Evolutionary conservation across 306 rosid species (phyloP).

Genomic region (Begonia masoniana): DNA sequence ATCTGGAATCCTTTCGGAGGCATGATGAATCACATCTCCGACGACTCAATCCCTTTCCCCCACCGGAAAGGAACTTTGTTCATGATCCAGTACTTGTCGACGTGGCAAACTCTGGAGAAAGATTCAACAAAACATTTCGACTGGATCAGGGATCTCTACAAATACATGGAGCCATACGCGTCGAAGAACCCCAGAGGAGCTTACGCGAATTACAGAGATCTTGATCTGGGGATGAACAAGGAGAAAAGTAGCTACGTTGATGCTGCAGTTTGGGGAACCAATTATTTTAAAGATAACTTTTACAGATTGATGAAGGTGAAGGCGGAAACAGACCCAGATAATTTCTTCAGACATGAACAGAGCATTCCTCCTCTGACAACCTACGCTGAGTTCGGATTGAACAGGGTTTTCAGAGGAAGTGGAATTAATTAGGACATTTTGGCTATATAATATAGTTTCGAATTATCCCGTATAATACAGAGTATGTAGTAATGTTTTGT

Average conservation of each 20-base stretch:
- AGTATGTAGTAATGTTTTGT: no score
- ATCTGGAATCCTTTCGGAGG: constrained; percentile 78
- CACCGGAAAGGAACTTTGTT: constrained; percentile 58
- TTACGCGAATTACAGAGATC: constrained; percentile 76
- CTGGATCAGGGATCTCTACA: constrained; percentile 67
- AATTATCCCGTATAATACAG: no score
- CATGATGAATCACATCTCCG: constrained; percentile 45
- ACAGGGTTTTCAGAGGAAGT: no score
- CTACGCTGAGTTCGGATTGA: constrained; percentile 6
- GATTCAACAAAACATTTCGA: constrained; percentile 32
- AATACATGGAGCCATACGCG: constrained; percentile 59
- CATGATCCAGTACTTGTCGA: constrained; percentile 46
- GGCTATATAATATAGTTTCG: no score
- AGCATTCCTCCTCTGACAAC: constrained; percentile 66
- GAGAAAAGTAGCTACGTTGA: constrained; percentile 29
- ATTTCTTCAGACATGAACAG: constrained; percentile 83
- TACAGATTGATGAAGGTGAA: constrained; percentile 47
- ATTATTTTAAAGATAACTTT: constrained; percentile 69
- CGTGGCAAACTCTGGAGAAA: constrained; percentile 33
- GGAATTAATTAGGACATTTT: no score
- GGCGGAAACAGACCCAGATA: constrained; percentile 63
- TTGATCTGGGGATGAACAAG: constrained; percentile 71
- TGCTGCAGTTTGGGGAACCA: constrained; percentile 59
- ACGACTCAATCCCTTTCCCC: constrained; percentile 54
- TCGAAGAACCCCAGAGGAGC: constrained; percentile 67